Evolutionary conservation across 768 basidiomycete species (phyloP), one percentile per base, ranked within the genome.

Genomic region (Tulasnella sp.): DNA sequence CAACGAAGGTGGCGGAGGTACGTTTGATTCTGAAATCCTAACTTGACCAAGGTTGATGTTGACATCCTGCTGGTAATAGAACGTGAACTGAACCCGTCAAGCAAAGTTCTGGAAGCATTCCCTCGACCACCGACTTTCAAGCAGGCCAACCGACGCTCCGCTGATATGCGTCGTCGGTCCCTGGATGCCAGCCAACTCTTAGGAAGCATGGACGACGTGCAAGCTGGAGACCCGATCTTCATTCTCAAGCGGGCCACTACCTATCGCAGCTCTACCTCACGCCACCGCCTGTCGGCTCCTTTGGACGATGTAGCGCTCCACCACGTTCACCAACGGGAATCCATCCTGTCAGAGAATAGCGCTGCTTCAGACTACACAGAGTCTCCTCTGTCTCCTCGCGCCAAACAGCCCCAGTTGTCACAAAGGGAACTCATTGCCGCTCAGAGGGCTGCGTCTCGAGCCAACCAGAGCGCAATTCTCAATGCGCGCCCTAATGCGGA

Each of bases 391-490:
- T 44, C 57, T 26, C 77, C 72, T 37, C 57, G 39, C 32, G 26
- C 44, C 29, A 42, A 40, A 42, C 61, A 77, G n/a, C 71, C 77
- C 3, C 73, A 78, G 37, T 82, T 85, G 79, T 93, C 94, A 3
- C 89, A 91, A 32, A 93, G 94, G 80, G 95, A 98, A 81, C 92
- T 98, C 81, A 98, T 98, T 77, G 94, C 93, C 16, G 95, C 95
- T 6, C 97, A 98, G 82, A 90, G 96, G 6, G 93, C 92, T 0
- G 93, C 91, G 0, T 91, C 89, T 9, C 88, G 94, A 15, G 96
- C 95, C 0, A 96, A 91, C 79, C 96, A 92, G 82, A 88, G 93
- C 51, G 92, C 92, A 10, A 91, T 97, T 37, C 90, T 98, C 35
- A 92, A 93, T 15, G 90, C 96, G 0, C 93, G 95, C 81, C 29